A percentile compares a stretch with the other conserved stretches of the same genome.
These are phyloP conservation scores for Fragilariopsis cylindrus DNA, from an alignment of 108 stramenopile species.

Conservation along the genomic window DNA sequence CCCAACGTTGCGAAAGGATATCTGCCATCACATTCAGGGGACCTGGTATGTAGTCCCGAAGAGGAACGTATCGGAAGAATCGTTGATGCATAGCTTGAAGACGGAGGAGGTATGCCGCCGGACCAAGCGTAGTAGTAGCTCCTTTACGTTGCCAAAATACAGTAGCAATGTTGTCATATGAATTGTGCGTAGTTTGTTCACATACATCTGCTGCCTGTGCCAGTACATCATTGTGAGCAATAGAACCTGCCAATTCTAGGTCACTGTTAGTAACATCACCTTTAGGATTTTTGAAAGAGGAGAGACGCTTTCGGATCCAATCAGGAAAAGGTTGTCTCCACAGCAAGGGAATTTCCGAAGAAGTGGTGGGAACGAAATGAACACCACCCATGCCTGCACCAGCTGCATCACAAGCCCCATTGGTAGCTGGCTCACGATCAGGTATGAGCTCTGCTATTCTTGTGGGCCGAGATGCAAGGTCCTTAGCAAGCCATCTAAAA, in stretches of 20 bases:
- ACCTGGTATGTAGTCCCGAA: constrained; percentile 29
- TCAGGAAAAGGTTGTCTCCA: constrained; percentile 42
- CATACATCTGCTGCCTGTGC: constrained; percentile 29
- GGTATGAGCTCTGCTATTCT: constrained; percentile 43
- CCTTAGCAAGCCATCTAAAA: constrained; percentile 19
- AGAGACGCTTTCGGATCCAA: constrained; percentile 13
- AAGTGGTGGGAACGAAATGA: constrained; percentile 1
- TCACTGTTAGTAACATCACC: constrained; percentile 44
- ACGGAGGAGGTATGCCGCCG: constrained; percentile 48
- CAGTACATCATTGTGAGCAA: constrained; percentile 47
- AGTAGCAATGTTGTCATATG: constrained; percentile 43
- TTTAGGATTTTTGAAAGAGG: constrained; percentile 27
- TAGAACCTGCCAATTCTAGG: constrained; percentile 39
- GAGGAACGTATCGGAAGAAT: constrained; percentile 31
- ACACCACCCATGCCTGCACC: constrained; percentile 37
- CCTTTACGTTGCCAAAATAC: constrained; percentile 45
- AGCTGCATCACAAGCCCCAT: constrained; percentile 37
- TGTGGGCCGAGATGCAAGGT: constrained; percentile 31
- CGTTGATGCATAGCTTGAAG: constrained; percentile 40
- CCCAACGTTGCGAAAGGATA: neutral
- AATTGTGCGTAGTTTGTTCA: constrained; percentile 29
- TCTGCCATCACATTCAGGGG: constrained; percentile 24
- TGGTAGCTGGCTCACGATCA: constrained; percentile 12
- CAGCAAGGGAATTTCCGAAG: constrained; percentile 23
- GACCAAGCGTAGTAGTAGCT: constrained; percentile 26